Evolutionary conservation across 352 stramenopile species (phyloP), one percentile per base, ranked within the genome.

Genomic region (Globisporangium splendens): DNA sequence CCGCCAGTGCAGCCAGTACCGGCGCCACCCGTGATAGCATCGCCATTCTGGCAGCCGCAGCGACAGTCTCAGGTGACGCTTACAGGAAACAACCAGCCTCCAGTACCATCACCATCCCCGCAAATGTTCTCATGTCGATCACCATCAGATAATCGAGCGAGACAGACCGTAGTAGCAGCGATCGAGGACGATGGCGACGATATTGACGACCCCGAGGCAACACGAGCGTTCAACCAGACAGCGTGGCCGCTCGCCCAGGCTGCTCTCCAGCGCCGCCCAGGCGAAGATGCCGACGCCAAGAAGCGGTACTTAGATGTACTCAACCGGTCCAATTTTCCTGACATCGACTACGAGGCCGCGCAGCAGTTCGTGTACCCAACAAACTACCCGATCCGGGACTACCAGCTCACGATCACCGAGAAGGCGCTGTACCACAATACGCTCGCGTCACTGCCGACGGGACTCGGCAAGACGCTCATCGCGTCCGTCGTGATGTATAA

Each of bases 401-500:
- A 99, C 70, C 97, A 99, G 73, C 65, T 97, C 13, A 80, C 88
- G 33, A 99, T 99, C 61, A 69, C 95, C 2, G 75, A 96, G 59
- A 90, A 93, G 33, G 88, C 93, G 0, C 69, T 99, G 41, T 96
- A 98, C 41, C 76, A 96, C 46, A 99, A 99, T 73, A 99, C 97
- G 38, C 82, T 99, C 15, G 97, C 99, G 39, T 96, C 88, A n/a
- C 73, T 99, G 3, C 98, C 98, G 0, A 99, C 98, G 4, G 98
- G 98, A 17, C 74, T 99, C 13, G 98, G 98, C n/a, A 99, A 99
- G 74, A 99, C 98, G 12, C 77, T 99, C 8, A 98, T 99, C 69
- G 98, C 97, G 35, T 96, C 96, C 7, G 97, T 99, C 3, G 97
- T 99, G 41, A 99, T 99, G 95, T 99, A 99, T 81, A 99, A 99